Percentiles rank a stretch among this genome's conserved stretches.
These are phyloP conservation scores for Cyberlindnera euphorbiiphila DNA, from an alignment of 805 yeast genomes.

Conservation along the genomic window DNA sequence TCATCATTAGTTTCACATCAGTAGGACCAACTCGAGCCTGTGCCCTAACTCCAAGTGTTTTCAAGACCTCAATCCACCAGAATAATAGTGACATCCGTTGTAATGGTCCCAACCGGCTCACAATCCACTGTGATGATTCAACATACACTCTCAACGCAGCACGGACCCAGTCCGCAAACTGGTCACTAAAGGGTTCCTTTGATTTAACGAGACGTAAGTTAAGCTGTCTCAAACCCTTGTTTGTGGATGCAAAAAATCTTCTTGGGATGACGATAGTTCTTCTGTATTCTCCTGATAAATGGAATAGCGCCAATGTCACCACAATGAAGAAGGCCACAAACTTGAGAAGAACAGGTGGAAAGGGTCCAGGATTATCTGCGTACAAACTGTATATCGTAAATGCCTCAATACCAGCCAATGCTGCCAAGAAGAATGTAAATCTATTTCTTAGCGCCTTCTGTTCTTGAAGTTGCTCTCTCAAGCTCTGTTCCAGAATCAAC, in stretches of 20 bases:
- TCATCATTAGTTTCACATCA: conserved; percentile 76
- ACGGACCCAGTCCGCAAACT: conserved; percentile 33
- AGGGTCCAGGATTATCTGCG: conserved; percentile 34
- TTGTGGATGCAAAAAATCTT: conserved; percentile 73
- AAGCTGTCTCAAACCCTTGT: conserved; percentile 82
- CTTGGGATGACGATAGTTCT: conserved; percentile 82
- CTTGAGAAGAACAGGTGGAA: conserved; percentile 37
- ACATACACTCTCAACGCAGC: conserved; percentile 28
- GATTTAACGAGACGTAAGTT: conserved; percentile 75
- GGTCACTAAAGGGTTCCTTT: conserved; percentile 36
- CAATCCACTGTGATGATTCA: conserved; percentile 1
- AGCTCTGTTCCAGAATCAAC: conserved; percentile 78
- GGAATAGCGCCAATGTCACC: conserved; percentile 72
- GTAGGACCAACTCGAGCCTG: conserved; percentile 70
- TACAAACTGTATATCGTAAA: conserved; percentile 38
- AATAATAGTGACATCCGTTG: conserved; percentile 1
- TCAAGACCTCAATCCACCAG: conserved; percentile 15
- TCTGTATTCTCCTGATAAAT: conserved; percentile 84
- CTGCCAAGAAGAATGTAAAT: conserved; percentile 37
- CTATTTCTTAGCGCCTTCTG: conserved; percentile 58
- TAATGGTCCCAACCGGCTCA: conserved; percentile 17
- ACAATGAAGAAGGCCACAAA: conserved; percentile 57
- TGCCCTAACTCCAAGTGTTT: conserved; percentile 32
- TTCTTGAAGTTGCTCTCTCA: conserved; percentile 75
- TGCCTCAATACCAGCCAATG: conserved; percentile 38